Evolutionary conservation across 2,329 filamentous ascomycete species (phyloP).

Genomic region (Sclerotinia glacialis): DNA sequence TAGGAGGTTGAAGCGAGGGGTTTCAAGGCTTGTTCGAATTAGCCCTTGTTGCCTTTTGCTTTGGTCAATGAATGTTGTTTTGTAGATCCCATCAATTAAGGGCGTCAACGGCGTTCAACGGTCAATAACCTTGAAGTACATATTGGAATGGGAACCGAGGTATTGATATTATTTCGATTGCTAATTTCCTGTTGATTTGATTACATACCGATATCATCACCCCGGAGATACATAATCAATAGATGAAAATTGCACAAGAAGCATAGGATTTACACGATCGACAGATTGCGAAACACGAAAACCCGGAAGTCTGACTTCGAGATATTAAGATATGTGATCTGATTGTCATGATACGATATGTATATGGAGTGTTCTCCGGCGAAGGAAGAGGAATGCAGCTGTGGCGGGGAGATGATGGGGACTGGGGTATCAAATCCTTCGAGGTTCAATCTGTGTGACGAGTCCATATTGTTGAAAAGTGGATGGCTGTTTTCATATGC

Average conservation of each 20-base stretch:
- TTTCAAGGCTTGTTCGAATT: background rate
- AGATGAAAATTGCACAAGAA: background rate
- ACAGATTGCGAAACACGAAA: slow-evolving; percentile 4
- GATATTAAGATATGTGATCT: background rate
- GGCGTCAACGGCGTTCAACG: slow-evolving; percentile 3
- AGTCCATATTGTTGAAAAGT: background rate
- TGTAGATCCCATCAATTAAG: slow-evolving; percentile 6
- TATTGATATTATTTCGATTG: background rate
- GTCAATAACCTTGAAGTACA: background rate
- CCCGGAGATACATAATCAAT: background rate
- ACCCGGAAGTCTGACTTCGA: background rate
- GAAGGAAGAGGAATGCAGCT: background rate
- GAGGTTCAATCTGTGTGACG: background rate
- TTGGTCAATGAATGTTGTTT: slow-evolving; percentile 3
- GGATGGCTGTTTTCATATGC: slow-evolving; percentile 13
- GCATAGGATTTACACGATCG: background rate
- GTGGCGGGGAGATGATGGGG: background rate
- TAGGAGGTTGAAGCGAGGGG: slow-evolving; percentile 12
- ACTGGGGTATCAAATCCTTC: background rate
- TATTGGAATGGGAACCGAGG: background rate
- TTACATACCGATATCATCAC: background rate
- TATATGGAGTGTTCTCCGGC: background rate
- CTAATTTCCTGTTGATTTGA: background rate
- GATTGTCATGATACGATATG: background rate
- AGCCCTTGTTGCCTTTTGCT: background rate